Evolutionary conservation across 768 basidiomycete genomes (phyloP).

Genomic region (Mycena sanguinolenta): DNA sequence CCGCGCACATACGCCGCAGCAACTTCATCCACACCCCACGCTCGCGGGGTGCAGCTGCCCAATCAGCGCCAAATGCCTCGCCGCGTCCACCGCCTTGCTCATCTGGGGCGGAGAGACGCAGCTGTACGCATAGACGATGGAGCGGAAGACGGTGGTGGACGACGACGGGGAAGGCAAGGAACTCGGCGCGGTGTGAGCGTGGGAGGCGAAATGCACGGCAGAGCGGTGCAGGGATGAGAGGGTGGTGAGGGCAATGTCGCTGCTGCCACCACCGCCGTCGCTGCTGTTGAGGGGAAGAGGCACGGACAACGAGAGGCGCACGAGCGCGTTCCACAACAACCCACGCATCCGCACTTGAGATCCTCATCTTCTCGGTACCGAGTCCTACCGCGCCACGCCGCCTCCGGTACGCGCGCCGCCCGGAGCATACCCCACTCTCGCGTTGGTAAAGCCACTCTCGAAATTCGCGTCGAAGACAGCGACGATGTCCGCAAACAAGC

Average conservation of each 20-base stretch:
- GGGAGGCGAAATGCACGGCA: slow-evolving; percentile 27
- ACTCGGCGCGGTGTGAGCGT: slow-evolving; percentile 18
- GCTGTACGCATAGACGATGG: slow-evolving; percentile 31
- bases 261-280: too few relatives aligned
- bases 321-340: slow-evolving; percentile 35
- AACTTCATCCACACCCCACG: slow-evolving; percentile 26
- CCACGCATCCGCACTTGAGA: slow-evolving; percentile 29
- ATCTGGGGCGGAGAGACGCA: slow-evolving; percentile 12
- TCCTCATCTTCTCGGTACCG: slow-evolving; percentile 30
- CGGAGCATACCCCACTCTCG: not conserved
- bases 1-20: slow-evolving; percentile 28
- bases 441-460: slow-evolving; percentile 5
- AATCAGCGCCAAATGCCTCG: slow-evolving; percentile 20
- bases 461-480: slow-evolving; percentile 34
- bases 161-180: slow-evolving; percentile 34
- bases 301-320: slow-evolving; percentile 24
- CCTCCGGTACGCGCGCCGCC: not conserved
- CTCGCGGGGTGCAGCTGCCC: slow-evolving; percentile 14
- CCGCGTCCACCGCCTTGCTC: slow-evolving; percentile 15
- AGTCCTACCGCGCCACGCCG: not conserved
- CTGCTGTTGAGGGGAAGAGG: too few relatives aligned
- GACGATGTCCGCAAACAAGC: slow-evolving; percentile 22
- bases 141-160: slow-evolving; percentile 33
- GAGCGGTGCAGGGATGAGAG: slow-evolving; percentile 24
- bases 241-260: too few relatives aligned